Evolutionary conservation across 1,139 yeast species (phyloP).

Genomic region (Pichia sp.): DNA sequence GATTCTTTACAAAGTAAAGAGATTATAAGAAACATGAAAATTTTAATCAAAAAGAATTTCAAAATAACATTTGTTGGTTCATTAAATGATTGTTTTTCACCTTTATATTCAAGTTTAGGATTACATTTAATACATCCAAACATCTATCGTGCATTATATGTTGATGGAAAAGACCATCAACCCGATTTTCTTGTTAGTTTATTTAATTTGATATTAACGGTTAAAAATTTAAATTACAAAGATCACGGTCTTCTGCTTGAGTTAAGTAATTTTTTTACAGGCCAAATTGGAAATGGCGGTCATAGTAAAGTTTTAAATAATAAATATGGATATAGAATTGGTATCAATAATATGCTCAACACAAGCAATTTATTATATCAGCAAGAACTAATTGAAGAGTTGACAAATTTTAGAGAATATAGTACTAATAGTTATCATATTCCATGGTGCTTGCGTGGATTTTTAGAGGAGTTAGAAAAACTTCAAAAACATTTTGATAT

Average conservation of each 20-base stretch:
- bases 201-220: constrained; percentile 41
- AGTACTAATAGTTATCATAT: constrained; percentile 49
- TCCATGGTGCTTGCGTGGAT: constrained; percentile 56
- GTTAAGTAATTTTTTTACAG: constrained; percentile 44
- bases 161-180: constrained; percentile 34
- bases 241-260: constrained; percentile 50
- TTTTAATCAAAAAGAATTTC: constrained; percentile 37
- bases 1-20: constrained; percentile 32
- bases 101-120: constrained; percentile 42
- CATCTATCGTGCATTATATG: constrained; percentile 39
- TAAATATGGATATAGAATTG: constrained; percentile 47
- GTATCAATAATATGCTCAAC: constrained; percentile 43
- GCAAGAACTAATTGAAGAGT: constrained; percentile 35
- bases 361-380: constrained; percentile 45
- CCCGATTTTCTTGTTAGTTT: constrained; percentile 43
- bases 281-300: constrained; percentile 45
- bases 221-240: constrained; percentile 44
- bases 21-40: constrained; percentile 32
- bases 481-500: constrained; percentile 39
- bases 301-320: constrained; percentile 46
- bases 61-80: constrained; percentile 47
- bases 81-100: constrained; percentile 40
- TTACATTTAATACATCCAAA: constrained; percentile 46
- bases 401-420: constrained; percentile 38
- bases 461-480: constrained; percentile 44